Evolutionary conservation across 129 eudicot genomes (phyloP).

Genomic region (Dittrichia graveolens): DNA sequence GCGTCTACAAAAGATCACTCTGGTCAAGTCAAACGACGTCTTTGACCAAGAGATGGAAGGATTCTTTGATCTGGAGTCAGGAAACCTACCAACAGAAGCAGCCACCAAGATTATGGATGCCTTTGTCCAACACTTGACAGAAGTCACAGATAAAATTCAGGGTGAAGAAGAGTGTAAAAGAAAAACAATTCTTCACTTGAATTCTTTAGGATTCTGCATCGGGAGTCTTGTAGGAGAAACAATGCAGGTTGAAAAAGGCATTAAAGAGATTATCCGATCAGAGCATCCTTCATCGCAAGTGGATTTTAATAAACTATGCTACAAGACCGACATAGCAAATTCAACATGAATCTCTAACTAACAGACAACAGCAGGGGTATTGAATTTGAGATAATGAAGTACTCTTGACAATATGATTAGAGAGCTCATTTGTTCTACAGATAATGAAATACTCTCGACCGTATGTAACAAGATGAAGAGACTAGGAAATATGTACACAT

Average conservation of each 20-base stretch:
- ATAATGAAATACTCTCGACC: conserved; percentile 30
- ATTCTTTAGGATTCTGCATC: conserved; percentile 59
- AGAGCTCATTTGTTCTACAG: conserved; percentile 25
- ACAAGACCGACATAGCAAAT: conserved; percentile 32
- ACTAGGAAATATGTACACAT: conserved; percentile 22
- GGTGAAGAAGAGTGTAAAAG: conserved; percentile 41
- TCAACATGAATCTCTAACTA: conserved; percentile 22
- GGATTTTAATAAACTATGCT: conserved; percentile 34
- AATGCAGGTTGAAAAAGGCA: conserved; percentile 34
- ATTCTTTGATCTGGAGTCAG: conserved; percentile 50
- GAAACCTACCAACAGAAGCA: conserved; percentile 22
- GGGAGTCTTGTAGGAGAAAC: conserved; percentile 46
- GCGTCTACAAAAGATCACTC: conserved; percentile 34
- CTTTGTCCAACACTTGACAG: conserved; percentile 34
- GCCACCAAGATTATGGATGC: conserved; percentile 20
- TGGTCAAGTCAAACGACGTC: conserved; percentile 25
- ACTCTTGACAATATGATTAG: background rate
- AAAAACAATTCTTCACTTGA: conserved; percentile 40
- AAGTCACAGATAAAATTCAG: conserved; percentile 32
- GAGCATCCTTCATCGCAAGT: conserved; percentile 52
- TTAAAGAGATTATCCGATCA: conserved; percentile 48
- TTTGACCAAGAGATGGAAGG: conserved; percentile 32
- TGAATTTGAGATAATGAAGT: conserved; percentile 25
- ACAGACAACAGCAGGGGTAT: conserved; percentile 11
- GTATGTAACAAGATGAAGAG: conserved; percentile 12